These are phyloP conservation scores for Microstroma glucosiphilum DNA, from an alignment of 1,284 basidiomycete genomes.

Conservation along the genomic window DNA sequence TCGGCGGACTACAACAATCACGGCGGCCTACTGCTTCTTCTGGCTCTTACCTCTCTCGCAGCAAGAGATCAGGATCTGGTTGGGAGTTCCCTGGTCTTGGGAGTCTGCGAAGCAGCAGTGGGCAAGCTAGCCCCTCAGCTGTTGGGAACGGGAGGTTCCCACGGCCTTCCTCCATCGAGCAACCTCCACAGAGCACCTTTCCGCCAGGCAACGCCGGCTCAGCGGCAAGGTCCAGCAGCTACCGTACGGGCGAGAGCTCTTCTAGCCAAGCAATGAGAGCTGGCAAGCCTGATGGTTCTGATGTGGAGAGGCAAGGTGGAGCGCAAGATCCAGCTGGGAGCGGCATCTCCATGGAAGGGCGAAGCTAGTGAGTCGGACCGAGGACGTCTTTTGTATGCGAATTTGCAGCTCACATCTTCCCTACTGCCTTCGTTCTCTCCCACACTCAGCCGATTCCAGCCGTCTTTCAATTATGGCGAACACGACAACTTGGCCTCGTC, in stretches of 20 bases:
- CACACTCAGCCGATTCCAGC: conserved; percentile 12
- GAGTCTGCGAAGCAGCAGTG: too few species aligned
- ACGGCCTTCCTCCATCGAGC: neutral
- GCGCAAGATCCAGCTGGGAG: neutral
- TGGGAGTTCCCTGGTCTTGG: too few species aligned
- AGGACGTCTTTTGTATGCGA: neutral
- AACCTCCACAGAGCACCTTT: conserved; percentile 3
- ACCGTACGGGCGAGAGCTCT: neutral
- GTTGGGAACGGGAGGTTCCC: too few species aligned
- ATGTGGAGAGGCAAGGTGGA: conserved; percentile 6
- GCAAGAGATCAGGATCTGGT: too few species aligned
- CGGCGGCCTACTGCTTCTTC: too few species aligned
- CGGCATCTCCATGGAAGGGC: conserved; percentile 33
- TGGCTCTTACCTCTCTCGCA: too few species aligned
- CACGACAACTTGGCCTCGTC: conserved; percentile 19
- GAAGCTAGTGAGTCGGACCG: conserved; percentile 28
- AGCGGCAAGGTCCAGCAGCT: neutral
- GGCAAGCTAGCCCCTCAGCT: too few species aligned
- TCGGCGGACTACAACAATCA: too few species aligned
- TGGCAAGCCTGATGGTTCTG: neutral
- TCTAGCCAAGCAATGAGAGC: neutral
- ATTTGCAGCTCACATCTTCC: neutral
- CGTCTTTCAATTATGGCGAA: conserved; percentile 15
- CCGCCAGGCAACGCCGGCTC: neutral
- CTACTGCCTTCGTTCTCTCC: conserved; percentile 7